These are phyloP conservation scores for Odonthalia washingtoniensis DNA, from an alignment of 31 red algal genomes.

Conservation along the genomic window DNA sequence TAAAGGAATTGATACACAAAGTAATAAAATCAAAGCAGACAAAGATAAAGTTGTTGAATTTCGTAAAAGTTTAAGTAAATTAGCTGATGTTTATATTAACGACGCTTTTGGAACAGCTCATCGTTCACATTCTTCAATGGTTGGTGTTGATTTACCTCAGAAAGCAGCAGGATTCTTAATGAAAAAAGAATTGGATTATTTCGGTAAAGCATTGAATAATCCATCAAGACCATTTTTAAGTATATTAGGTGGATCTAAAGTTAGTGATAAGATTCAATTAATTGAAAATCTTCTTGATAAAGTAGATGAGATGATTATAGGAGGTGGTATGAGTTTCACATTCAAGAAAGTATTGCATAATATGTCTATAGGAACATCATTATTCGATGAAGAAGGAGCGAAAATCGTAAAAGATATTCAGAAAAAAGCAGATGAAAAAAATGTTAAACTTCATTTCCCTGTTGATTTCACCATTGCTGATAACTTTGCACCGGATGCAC, in stretches of 20 bases:
- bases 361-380: slow-evolving; percentile 82
- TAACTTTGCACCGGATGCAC: slow-evolving; percentile 78
- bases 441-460: slow-evolving; percentile 90
- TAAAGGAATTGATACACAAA: slow-evolving; percentile 77
- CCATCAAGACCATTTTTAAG: slow-evolving; percentile 83
- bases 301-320: slow-evolving; percentile 95
- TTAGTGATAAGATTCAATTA: slow-evolving; percentile 92
- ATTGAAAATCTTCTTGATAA: slow-evolving; percentile 92
- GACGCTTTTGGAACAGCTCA: slow-evolving; percentile 98
- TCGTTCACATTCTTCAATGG: slow-evolving; percentile 93
- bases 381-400: slow-evolving; percentile 88
- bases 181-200: slow-evolving; percentile 94
- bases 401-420: slow-evolving; percentile 77
- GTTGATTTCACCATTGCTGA: slow-evolving; percentile 89
- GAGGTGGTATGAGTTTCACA: slow-evolving; percentile 94
- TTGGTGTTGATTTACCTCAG: slow-evolving; percentile 83
- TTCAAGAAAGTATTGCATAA: slow-evolving; percentile 83
- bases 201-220: slow-evolving; percentile 74
- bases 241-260: slow-evolving; percentile 93
- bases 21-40: slow-evolving; percentile 78
- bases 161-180: slow-evolving; percentile 90
- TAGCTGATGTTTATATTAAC: slow-evolving; percentile 94
- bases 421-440: slow-evolving; percentile 74
- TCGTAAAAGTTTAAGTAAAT: slow-evolving; percentile 62
- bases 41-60: slow-evolving; percentile 61